Evolutionary conservation across 2,329 filamentous ascomycete species (phyloP).

Genomic region (Pyrenochaeta sp.): DNA sequence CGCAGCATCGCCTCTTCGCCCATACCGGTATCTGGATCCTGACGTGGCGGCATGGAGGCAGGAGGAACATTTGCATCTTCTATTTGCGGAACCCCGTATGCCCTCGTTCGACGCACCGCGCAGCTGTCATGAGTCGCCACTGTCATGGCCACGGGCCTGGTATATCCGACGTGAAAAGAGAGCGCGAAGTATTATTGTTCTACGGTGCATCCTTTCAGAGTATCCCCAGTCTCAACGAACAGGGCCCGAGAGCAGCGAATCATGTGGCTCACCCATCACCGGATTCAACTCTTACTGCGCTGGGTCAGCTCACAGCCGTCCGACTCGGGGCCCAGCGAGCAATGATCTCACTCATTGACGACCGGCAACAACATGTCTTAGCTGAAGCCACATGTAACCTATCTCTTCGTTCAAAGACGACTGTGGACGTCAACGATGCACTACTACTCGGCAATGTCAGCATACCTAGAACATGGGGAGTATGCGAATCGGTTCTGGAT

Average conservation of each 20-base stretch:
- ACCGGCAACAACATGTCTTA: slow-evolving; percentile 45
- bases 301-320: slow-evolving; percentile 47
- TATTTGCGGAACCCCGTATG: too few species aligned
- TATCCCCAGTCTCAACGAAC: slow-evolving; percentile 24
- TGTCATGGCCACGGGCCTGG: too few species aligned
- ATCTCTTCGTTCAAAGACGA: slow-evolving; percentile 25
- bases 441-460: slow-evolving; percentile 44
- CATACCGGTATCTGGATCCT: too few species aligned
- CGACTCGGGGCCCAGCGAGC: slow-evolving; percentile 43
- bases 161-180: slow-evolving; percentile 27
- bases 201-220: slow-evolving; percentile 38
- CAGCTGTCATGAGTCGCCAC: too few species aligned
- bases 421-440: slow-evolving; percentile 7
- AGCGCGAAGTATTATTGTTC: slow-evolving; percentile 36
- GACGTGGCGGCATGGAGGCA: too few species aligned
- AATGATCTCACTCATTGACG: slow-evolving; percentile 49
- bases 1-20: too few species aligned
- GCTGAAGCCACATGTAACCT: slow-evolving; percentile 48
- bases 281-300: slow-evolving; percentile 43
- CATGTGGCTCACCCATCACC: slow-evolving; percentile 29
- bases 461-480: slow-evolving; percentile 34
- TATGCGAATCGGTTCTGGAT: slow-evolving; percentile 33
- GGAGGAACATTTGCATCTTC: too few species aligned
- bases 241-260: slow-evolving; percentile 2
- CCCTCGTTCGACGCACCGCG: too few species aligned